Base-by-base conservation (phyloP, 371 early-diverging fungal genomes). In the Fennellomyces sp. region DNA sequence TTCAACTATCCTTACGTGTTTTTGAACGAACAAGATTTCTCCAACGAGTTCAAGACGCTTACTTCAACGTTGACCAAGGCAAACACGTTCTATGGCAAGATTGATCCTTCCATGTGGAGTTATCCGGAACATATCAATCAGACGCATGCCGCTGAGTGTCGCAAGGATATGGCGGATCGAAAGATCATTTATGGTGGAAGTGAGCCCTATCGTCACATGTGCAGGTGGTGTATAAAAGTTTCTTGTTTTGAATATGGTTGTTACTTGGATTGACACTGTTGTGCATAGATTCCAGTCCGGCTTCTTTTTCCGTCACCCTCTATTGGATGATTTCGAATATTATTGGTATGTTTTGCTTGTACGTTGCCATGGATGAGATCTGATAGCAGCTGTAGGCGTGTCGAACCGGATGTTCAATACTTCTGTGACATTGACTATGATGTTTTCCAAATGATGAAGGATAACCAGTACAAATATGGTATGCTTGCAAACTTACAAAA, bases 181-280 rank as follows among this genome's bases (percentile, higher is more conserved):
- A 64, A 76, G 8, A 85, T 96, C 17, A 87, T 92, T 27, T 97
- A 97, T 67, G 98, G 93, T 19, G 93, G 85, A 0, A 83, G 82
- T 31, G 80, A 90, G 61, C 88, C 94, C 7, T 98, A 98, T 72
- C 87, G 96, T 50, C 93, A 97, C 66, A 97, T 98, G 98, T 98
- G 98, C 77, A 80, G 94, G 55, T 51, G 29, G 5, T 11, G n/a
- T n/a, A n/a, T n/a, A n/a, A n/a, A n/a, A n/a, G n/a, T n/a, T n/a
- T n/a, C n/a, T n/a, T n/a, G n/a, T n/a, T n/a, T n/a, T n/a, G n/a
- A n/a, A n/a, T n/a, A n/a, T n/a, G n/a, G n/a, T n/a, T n/a, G n/a
- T 13, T n/a, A 8, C 21, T 6, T 21, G 11, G 49, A 48, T 4
- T 27, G 17, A 58, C 39, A 49, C 26, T 47, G 15, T 19, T 56